Percentiles rank a stretch among this genome's conserved stretches.
Evolutionary conservation across 345 rosid species (phyloP).

Genomic region (Dovyalis caffra): DNA sequence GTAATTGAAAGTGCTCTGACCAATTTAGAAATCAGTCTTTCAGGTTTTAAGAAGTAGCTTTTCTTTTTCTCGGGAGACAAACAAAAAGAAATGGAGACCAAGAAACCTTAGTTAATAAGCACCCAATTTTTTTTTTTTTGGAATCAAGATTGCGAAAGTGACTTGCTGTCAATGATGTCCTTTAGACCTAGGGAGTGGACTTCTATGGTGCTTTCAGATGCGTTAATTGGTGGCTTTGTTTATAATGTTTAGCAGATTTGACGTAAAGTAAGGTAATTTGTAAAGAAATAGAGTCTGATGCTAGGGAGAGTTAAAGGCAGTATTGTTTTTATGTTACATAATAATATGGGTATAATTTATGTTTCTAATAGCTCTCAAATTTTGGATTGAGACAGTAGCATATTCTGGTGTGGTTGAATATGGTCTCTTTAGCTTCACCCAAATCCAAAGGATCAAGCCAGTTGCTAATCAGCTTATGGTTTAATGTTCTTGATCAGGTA

Average conservation of each 20-base stretch:
- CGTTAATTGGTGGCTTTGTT: background rate
- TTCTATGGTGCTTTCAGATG: background rate
- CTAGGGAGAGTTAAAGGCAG: background rate
- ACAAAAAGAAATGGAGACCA: background rate
- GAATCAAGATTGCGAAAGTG: background rate
- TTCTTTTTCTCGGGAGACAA: background rate
- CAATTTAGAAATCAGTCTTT: background rate
- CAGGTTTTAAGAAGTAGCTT: background rate
- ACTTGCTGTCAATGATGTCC: background rate
- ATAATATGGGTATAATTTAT: background rate
- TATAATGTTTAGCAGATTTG: background rate
- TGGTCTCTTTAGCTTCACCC: background rate
- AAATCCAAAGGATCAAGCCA: background rate
- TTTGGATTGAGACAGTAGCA: background rate
- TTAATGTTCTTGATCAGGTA: conserved; percentile 39
- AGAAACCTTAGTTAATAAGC: background rate
- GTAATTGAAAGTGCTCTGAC: conserved; percentile 30
- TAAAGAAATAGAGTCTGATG: background rate
- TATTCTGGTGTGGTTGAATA: background rate
- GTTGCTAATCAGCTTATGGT: conserved; percentile 5
- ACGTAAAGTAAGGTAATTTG: background rate
- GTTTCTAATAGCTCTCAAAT: background rate
- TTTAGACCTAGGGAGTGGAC: background rate
- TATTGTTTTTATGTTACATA: background rate
- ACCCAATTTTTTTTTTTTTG: background rate